Evolutionary conservation across 495 filamentous ascomycete genomes (phyloP), one percentile per base, ranked within the genome.

Genomic region (Penicillium soppii): DNA sequence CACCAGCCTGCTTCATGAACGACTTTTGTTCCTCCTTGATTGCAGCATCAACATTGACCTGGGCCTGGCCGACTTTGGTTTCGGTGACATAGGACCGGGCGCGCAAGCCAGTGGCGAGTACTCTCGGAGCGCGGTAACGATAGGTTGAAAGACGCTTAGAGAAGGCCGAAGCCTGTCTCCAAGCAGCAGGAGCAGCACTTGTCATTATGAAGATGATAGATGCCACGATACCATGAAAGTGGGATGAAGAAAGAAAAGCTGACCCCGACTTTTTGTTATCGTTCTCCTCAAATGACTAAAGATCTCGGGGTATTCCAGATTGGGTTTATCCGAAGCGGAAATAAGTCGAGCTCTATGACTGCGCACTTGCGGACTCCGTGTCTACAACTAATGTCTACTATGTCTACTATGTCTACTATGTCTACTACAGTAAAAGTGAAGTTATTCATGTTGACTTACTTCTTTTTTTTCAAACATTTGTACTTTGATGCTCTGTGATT

Each of bases 21-120:
- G 84, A 82, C 61, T 87, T 84, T 70, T 92, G 90, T 52, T 97
- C 90, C 46, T 89, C 78, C 58, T 83, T 83, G 71, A 95, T 90
- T 26, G 89, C 82, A 10, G 85, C 87, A 53, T 95, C 91, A 36
- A 90, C 75, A 55, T 83, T 87, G 62, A 95, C 89, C 61, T 91
- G 88, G 19, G 91, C 91, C 70, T 85, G 82, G 52, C 82, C 82
- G 51, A 83, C 76, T 72, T 87, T 89, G 57, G 89, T 84, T 68
- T 90, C 85, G n/a, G 90, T 86, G 54, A 95, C 91, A 76, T 95
- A 97, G 58, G 70, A 75, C 53, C 91, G 80, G 41, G 61, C 56
- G 39, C 37, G 46, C 22, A 57, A 38, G 25, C 56, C 66, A 53
- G 65, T 70, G 61, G 63, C 59, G 52, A 60, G 65, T 58, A 58